phyloP scores from a whole-genome alignment of 2,329 filamentous ascomycete species.

The Pseudogymnoascus sp. region DNA sequence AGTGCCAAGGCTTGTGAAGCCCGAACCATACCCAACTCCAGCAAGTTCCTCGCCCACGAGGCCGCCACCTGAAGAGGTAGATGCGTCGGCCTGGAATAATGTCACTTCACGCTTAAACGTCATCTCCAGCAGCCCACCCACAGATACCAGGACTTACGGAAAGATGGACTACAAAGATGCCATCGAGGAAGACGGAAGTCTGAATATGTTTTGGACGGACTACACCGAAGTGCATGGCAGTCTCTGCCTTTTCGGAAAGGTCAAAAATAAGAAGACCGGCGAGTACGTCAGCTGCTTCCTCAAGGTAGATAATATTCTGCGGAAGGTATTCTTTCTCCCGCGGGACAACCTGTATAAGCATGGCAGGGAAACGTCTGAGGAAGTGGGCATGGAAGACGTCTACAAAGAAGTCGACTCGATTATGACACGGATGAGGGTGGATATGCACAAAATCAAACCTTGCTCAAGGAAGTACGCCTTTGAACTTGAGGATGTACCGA shows the following conservation, averaged over 20 bases:
- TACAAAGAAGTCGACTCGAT: slow-evolving; percentile 81
- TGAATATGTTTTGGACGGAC: slow-evolving; percentile 95
- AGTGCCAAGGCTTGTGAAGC: slow-evolving; percentile 66
- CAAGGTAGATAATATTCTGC: slow-evolving; percentile 88
- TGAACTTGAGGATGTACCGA: slow-evolving; percentile 78
- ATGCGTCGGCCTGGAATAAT: slow-evolving; percentile 81
- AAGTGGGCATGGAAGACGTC: slow-evolving; percentile 80
- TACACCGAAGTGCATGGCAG: slow-evolving; percentile 89
- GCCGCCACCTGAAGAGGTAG: slow-evolving; percentile 52
- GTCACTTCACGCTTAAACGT: slow-evolving; percentile 83
- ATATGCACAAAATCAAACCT: slow-evolving; percentile 88
- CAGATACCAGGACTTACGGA: slow-evolving; percentile 56
- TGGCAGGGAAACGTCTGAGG: slow-evolving; percentile 62
- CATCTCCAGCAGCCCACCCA: slow-evolving; percentile 63
- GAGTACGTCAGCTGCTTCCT: slow-evolving; percentile 86
- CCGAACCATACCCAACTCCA: slow-evolving; percentile 60
- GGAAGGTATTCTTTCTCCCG: slow-evolving; percentile 89
- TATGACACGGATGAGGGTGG: slow-evolving; percentile 80
- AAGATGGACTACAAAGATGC: slow-evolving; percentile 80
- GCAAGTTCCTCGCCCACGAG: slow-evolving; percentile 69
- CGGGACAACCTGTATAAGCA: slow-evolving; percentile 60
- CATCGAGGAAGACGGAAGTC: slow-evolving; percentile 86
- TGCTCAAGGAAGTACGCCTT: slow-evolving; percentile 92
- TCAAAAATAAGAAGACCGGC: slow-evolving; percentile 76
- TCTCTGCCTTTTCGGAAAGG: slow-evolving; percentile 91